Conservation (phyloP, 805 yeast genomes). For the Candida fluviatilis region DNA sequence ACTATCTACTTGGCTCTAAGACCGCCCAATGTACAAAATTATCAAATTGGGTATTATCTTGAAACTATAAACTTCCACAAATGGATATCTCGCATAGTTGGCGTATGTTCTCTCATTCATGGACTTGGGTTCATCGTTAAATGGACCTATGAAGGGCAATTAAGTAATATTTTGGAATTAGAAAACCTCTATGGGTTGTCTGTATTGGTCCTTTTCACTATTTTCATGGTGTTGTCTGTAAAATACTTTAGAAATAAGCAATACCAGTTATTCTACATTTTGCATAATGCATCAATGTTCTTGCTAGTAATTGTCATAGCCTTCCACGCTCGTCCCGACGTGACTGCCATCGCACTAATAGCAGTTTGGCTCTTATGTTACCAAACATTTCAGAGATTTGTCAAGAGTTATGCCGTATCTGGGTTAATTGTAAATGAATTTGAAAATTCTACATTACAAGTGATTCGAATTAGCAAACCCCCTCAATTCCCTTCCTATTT, state of each 20-base stretch:
- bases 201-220: conserved; percentile 28
- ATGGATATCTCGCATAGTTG: conserved; percentile 63
- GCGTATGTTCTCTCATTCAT: conserved; percentile 45
- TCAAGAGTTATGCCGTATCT: conserved; percentile 11
- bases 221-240: conserved; percentile 44
- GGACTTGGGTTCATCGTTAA: conserved; percentile 46
- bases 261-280: conserved; percentile 52
- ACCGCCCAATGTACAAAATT: conserved; percentile 35
- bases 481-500: conserved; percentile 19
- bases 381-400: conserved; percentile 34
- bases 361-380: conserved; percentile 21
- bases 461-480: conserved; percentile 19
- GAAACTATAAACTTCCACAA: conserved; percentile 58
- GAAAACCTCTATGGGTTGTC: conserved; percentile 52
- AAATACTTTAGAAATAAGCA: conserved; percentile 43
- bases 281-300: conserved; percentile 52
- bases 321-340: conserved; percentile 72
- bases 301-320: conserved; percentile 41
- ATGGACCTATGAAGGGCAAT: conserved; percentile 42
- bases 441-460: conserved; percentile 14
- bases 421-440: conserved; percentile 13
- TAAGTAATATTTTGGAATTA: conserved; percentile 20
- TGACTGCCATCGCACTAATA: conserved; percentile 20
- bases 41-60: conserved; percentile 42
- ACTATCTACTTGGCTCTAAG: conserved; percentile 52